These are phyloP conservation scores for Neonectria magnoliae DNA, from an alignment of 2,329 filamentous ascomycete genomes.

Conservation along the genomic window DNA sequence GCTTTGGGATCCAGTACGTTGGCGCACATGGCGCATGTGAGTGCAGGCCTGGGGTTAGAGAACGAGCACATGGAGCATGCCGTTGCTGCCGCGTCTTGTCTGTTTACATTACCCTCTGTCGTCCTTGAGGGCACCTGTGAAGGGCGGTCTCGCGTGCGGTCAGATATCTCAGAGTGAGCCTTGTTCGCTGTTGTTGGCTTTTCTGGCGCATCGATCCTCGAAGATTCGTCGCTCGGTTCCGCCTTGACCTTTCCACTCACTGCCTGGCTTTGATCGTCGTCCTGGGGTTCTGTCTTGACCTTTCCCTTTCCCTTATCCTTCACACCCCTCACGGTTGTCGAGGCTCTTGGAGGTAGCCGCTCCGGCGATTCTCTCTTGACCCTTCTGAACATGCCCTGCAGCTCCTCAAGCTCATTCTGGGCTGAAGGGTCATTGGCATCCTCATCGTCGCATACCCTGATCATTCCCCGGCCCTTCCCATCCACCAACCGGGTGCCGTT, in stretches of 20 bases:
- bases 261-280: neutral
- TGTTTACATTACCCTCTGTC: neutral
- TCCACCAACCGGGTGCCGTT: slow-evolving; percentile 74
- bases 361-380: slow-evolving; percentile 38
- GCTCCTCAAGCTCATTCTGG: slow-evolving; percentile 68
- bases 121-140: neutral
- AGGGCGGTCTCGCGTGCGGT: neutral
- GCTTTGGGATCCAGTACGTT: slow-evolving; percentile 71
- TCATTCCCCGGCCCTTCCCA: slow-evolving; percentile 71
- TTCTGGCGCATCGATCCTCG: slow-evolving; percentile 2
- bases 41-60: slow-evolving; percentile 61
- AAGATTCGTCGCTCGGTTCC: slow-evolving; percentile 15
- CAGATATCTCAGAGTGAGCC: neutral
- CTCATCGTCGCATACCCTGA: slow-evolving; percentile 81
- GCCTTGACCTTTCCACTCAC: slow-evolving; percentile 22
- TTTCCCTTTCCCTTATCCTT: neutral
- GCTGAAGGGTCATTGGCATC: slow-evolving; percentile 57
- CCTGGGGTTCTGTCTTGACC: slow-evolving; percentile 4
- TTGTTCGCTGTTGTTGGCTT: neutral
- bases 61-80: slow-evolving; percentile 75
- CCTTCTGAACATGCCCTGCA: slow-evolving; percentile 57
- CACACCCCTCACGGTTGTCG: neutral
- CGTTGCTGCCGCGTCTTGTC: neutral
- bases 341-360: neutral
- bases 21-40: slow-evolving; percentile 75